Percentiles rank a stretch among this genome's conserved stretches.
Evolutionary conservation across 192 early-diverging fungal species (phyloP).

Genomic region (Backusella morwellensis): DNA sequence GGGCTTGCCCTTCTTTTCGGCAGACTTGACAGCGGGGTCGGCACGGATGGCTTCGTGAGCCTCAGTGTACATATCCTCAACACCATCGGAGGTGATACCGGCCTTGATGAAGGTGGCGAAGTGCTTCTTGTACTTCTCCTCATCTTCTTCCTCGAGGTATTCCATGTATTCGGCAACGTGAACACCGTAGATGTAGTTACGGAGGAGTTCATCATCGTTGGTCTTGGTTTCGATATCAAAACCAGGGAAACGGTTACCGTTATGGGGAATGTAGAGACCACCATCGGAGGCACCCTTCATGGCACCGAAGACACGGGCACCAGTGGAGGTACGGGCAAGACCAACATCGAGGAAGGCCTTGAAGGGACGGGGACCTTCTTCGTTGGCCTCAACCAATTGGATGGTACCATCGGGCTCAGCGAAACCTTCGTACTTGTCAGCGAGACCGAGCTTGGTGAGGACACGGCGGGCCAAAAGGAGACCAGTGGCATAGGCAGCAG

Average conservation of each 20-base stretch:
- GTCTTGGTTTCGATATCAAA: slow-evolving; percentile 38
- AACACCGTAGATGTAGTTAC: slow-evolving; percentile 97
- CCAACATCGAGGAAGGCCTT: no score
- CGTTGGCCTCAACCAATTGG: slow-evolving; percentile 82
- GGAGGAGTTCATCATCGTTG: slow-evolving; percentile 89
- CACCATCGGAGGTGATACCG: slow-evolving; percentile 81
- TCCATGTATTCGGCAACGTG: slow-evolving; percentile 89
- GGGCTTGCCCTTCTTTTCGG: slow-evolving; percentile 70
- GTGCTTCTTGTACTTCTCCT: slow-evolving; percentile 94
- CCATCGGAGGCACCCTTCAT: slow-evolving; percentile 52
- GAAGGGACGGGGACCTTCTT: slow-evolving; percentile 94
- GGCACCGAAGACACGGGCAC: no score
- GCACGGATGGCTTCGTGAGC: slow-evolving; percentile 93
- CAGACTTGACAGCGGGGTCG: slow-evolving; percentile 71
- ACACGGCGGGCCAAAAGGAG: slow-evolving; percentile 95
- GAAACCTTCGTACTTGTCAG: slow-evolving; percentile 96
- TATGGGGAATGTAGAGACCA: slow-evolving; percentile 32
- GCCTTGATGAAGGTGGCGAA: slow-evolving; percentile 91
- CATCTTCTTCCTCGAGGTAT: slow-evolving; percentile 73
- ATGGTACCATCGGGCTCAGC: slow-evolving; percentile 86
- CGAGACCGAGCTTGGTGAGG: slow-evolving; percentile 91
- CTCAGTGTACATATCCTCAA: slow-evolving; percentile 92
- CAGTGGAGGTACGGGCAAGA: no score
- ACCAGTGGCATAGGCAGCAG: slow-evolving; percentile 98
- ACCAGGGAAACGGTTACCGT: no score